Conservation (phyloP, 1,284 basidiomycete species). For the Phellopilus nigrolimitatus region DNA sequence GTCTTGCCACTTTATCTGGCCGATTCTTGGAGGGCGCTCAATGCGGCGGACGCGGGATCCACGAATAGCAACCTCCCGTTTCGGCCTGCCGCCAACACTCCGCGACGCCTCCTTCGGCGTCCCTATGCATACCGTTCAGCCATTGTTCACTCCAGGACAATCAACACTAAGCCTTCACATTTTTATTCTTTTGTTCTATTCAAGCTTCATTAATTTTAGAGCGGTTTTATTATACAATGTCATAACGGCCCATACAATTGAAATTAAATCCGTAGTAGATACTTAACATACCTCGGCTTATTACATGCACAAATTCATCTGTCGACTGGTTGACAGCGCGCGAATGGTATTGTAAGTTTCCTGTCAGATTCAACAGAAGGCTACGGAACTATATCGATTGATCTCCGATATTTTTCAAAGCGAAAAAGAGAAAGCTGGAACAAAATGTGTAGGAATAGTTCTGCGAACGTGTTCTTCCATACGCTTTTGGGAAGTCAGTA, state of each 20-base stretch:
- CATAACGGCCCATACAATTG: neutral
- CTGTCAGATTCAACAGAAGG: too few species aligned
- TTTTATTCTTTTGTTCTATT: too few species aligned
- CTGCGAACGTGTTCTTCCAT: too few species aligned
- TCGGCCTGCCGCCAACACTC: neutral
- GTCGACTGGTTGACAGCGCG: too few species aligned
- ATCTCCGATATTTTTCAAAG: too few species aligned
- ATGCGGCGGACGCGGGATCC: constrained; percentile 3
- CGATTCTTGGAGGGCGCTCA: neutral
- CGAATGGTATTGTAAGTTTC: too few species aligned
- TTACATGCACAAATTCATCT: neutral
- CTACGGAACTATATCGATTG: too few species aligned
- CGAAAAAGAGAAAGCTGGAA: too few species aligned
- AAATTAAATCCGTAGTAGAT: neutral
- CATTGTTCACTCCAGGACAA: too few species aligned
- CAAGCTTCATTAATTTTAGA: neutral
- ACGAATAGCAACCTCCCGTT: constrained; percentile 2
- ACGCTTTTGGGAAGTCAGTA: too few species aligned
- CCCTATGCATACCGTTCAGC: neutral
- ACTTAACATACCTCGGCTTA: neutral
- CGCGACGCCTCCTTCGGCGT: neutral
- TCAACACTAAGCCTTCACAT: too few species aligned
- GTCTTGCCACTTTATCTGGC: neutral
- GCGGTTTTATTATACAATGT: neutral
- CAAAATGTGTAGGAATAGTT: too few species aligned